These are phyloP conservation scores for Aspergillus taichungensis DNA, from an alignment of 495 filamentous ascomycete genomes.

Conservation along the genomic window DNA sequence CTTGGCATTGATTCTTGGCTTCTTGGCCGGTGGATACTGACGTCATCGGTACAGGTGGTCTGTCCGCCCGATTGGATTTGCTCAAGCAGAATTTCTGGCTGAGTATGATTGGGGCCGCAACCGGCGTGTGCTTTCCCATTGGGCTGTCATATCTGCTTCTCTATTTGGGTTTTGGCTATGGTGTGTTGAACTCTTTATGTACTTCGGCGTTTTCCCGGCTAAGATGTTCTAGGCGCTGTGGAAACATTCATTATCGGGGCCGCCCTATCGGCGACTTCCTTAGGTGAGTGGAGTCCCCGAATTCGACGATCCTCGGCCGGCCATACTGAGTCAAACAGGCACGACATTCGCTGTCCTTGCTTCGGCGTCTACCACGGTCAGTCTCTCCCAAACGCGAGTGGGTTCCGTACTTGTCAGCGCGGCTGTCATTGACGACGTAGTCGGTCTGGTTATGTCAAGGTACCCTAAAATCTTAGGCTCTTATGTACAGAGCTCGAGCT, in stretches of 20 bases:
- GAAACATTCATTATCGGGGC: conserved; percentile 31
- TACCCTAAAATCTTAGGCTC: neutral
- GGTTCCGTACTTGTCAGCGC: conserved; percentile 41
- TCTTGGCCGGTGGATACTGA: conserved; percentile 1
- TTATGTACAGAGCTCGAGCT: neutral
- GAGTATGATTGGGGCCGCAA: conserved; percentile 24
- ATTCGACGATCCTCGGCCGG: neutral
- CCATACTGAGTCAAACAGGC: conserved; percentile 4
- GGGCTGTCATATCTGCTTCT: conserved; percentile 23
- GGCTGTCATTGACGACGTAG: conserved; percentile 74
- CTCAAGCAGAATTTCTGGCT: conserved; percentile 24
- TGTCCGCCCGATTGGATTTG: conserved; percentile 23
- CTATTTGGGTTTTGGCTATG: conserved; percentile 24
- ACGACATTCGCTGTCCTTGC: conserved; percentile 28
- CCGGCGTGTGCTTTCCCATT: conserved; percentile 26
- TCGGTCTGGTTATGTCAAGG: conserved; percentile 70
- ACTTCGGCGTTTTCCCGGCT: neutral
- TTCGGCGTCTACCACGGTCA: conserved; percentile 17
- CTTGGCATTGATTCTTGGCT: neutral
- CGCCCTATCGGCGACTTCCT: conserved; percentile 25
- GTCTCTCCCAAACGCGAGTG: conserved; percentile 23
- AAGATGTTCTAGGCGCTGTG: conserved; percentile 16
- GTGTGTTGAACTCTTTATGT: conserved; percentile 4
- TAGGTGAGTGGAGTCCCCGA: conserved; percentile 12
- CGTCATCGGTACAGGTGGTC: conserved; percentile 21